Base-by-base conservation (phyloP, 768 basidiomycete species). In the Trametopsis cervina region DNA sequence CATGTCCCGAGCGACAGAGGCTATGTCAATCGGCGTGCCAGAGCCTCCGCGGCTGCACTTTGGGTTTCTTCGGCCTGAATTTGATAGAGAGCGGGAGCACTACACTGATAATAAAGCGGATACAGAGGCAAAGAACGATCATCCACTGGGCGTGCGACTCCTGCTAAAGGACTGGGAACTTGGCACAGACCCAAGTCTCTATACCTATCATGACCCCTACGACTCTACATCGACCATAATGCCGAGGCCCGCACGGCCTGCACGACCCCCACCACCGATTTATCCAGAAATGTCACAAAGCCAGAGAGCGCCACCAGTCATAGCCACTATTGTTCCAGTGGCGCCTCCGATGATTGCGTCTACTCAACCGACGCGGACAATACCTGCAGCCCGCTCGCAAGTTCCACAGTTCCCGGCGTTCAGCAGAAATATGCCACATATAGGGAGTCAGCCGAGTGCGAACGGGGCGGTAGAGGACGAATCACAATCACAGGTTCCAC, bases 91-190 rank as follows among this genome's bases (percentile, higher is more conserved):
- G 21, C 49, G 43, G 13, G 56, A 67, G 37, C 56, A 69, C 47
- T 58, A 60, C 54, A 27, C 67, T 23, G 55, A 48, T 15, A 44
- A 23, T 23, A 25, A 36, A 35, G 42, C 50, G 18, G 17, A 20
- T 9, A n/a, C 36, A 4, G 51, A 56, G 13, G 54, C 60, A 13
- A 22, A 50, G 11, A 50, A 54, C 22, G 53, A 72, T 17, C 64
- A 59, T 53, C 74, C 80, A 0, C 61, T 72, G 2, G 83, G 83
- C 2, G 79, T 83, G 9, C 72, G 81, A 23, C 67, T 81, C 18
- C 69, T 90, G 35, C 62, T 90, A 47, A 72, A 75, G 47, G 83
- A 85, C 37, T 90, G 88, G 88, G 70, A 77, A 42, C 51, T 77
- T 20, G 79, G 82, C 11, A 53, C 65, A 2, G 68, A 80, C 60